Percentiles rank a stretch among this genome's conserved stretches.
These are phyloP conservation scores for Penicillium desertorum DNA, from an alignment of 495 filamentous ascomycete genomes.

Conservation along the genomic window DNA sequence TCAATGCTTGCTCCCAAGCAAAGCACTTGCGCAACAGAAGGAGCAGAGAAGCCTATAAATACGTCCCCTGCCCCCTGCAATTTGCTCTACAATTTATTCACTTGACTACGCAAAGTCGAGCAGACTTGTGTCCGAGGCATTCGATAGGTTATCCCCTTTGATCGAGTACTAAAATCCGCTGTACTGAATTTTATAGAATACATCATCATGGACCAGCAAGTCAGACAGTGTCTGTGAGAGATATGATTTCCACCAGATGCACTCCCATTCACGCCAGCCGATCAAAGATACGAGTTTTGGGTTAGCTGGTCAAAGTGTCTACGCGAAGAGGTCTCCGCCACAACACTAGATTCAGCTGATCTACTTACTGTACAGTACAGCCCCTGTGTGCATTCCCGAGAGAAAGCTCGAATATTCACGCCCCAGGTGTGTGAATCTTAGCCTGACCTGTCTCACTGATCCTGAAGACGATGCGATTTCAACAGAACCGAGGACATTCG, in stretches of 20 bases:
- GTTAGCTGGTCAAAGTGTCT: not conserved
- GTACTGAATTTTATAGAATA: too few relatives aligned
- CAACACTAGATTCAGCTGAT: not conserved
- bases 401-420: too few relatives aligned
- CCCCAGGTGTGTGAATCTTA: too few relatives aligned
- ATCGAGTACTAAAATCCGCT: too few relatives aligned
- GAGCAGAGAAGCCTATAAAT: conserved; percentile 5
- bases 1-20: not conserved
- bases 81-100: conserved; percentile 5
- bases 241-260: not conserved
- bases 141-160: too few relatives aligned
- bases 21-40: not conserved
- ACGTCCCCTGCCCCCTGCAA: not conserved
- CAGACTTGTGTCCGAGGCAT: not conserved
- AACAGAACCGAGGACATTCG: too few relatives aligned
- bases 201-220: not conserved
- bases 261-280: not conserved
- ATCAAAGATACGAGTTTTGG: not conserved
- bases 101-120: not conserved
- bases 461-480: not conserved
- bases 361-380: not conserved
- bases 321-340: not conserved
- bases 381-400: too few relatives aligned
- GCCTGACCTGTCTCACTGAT: too few relatives aligned
- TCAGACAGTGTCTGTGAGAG: not conserved